phyloP scores from a whole-genome alignment of 2,329 filamentous ascomycete genomes.

The Verruconis gallopava region DNA sequence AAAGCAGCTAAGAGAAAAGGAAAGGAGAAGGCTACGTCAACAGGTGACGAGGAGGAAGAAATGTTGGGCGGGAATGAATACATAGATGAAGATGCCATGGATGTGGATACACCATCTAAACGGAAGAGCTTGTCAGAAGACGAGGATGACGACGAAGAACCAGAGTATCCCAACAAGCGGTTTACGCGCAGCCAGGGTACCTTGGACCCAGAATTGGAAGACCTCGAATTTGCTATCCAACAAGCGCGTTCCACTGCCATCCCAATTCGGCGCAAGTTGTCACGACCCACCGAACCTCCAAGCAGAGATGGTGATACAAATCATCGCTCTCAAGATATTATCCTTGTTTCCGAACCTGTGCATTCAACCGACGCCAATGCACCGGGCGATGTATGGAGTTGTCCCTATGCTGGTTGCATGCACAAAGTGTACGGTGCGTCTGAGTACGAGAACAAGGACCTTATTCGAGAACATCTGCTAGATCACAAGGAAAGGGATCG shows the following conservation, averaged over 20 bases:
- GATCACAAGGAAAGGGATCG: constrained; percentile 42
- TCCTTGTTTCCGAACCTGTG: constrained; percentile 18
- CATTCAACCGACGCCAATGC: constrained; percentile 31
- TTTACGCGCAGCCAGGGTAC: constrained; percentile 7
- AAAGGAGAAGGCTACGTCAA: constrained; percentile 10
- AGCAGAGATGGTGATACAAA: neutral
- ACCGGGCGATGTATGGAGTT: constrained; percentile 52
- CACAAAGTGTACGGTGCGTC: constrained; percentile 53
- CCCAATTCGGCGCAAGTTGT: constrained; percentile 2
- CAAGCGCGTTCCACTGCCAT: constrained; percentile 6
- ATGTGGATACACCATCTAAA: constrained; percentile 9
- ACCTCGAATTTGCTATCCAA: constrained; percentile 8
- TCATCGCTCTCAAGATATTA: neutral
- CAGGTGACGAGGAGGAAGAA: constrained; percentile 8
- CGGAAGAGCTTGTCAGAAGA: constrained; percentile 17
- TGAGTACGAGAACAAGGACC: constrained; percentile 38
- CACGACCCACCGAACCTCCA: neutral
- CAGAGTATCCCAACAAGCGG: constrained; percentile 5
- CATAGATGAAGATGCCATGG: constrained; percentile 7
- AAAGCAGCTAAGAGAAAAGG: constrained; percentile 16
- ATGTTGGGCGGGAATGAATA: constrained; percentile 7
- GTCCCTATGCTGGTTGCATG: constrained; percentile 49
- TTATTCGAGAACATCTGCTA: constrained; percentile 48
- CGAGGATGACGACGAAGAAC: constrained; percentile 5
- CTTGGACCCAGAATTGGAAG: constrained; percentile 5